Evolutionary conservation across 345 rosid genomes (phyloP), one percentile per base, ranked within the genome.

Genomic region (Gossypium raimondii): DNA sequence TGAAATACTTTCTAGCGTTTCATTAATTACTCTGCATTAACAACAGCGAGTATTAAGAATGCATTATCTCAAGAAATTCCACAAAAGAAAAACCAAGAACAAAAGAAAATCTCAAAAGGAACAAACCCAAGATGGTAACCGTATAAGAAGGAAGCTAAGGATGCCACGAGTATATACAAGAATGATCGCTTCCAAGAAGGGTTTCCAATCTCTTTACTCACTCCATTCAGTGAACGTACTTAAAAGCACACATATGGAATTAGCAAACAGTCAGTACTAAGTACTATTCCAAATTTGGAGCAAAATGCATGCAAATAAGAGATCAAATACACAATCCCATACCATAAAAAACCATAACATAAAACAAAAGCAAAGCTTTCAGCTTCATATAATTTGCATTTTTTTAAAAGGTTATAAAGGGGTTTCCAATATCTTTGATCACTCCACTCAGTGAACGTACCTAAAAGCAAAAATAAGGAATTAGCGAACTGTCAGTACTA

Each of bases 81-180:
- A 29, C 24, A 62, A 1, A 34, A 34, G 38, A 47, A 29, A 41
- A 52, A 53, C 3, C 47, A 48, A 60, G 25, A 59, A 58, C 51
- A 11, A 76, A 20, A 62, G 4, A 61, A 47, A 47, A 22, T 71
- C n/a, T 48, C 3, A 25, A 70, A 43, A 45, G 29, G 80, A 61
- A 73, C 85, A 70, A 59, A 92, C 98, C 98, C 92, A 22, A 94
- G 88, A 83, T 91, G 98, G 85, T 94, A 94, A 78, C 98, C 98
- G 44, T 83, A 92, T 70, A 94, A 74, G 79, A 94, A 84, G 1
- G 98, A 89, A 72, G 95, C 85, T 64, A 92, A 29, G 11, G 89
- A 82, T 72, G 98, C 97, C 69, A 87, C 92, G 41, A 90, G 81
- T 70, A 94, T 83, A 85, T 94, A 93, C 27, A 87, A 86, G 83